Base-by-base conservation (phyloP, 305 asterid species). In the Salvia sclarea region DNA sequence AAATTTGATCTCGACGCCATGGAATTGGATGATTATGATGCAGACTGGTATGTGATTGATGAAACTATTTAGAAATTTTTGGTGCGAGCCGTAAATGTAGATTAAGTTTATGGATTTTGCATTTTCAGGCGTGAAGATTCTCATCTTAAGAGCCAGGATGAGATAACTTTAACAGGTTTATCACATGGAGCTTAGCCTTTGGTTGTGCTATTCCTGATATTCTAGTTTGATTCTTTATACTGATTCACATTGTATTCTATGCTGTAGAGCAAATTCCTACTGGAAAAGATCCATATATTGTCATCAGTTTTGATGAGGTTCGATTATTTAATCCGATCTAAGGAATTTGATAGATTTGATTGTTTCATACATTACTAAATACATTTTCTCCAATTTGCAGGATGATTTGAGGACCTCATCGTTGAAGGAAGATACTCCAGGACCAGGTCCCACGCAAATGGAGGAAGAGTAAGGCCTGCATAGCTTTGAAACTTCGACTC, bases 231-330 rank as follows among this genome's bases (percentile, higher is more conserved):
- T 66, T 11, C n/a, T 43, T 38, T 6, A 22, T 0, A 49, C 54
- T 20, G 6, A 55, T 54, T 33, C 45, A 35, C 22, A 40, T 17
- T 43, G 10, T 16, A 17, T 74, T 68, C 50, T 54, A 52, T 71
- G 37, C 63, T 71, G 65, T 88, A 94, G 99, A 94, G 61, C 95
- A 89, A 87, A 66, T 81, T 78, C 92, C 92, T 1, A 81, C 84
- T 14, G 97, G 83, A 25, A 74, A 68, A 48, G 92, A 92, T 83
- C 94, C 86, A 41, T 86, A 81, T 61, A 74, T 87, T 40, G 73
- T 75, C 45, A 78, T 88, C 76, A 56, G 52, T 20, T 33, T 83
- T 67, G 76, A 80, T 33, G 86, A 83, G 94, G 98, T 90, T 70
- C n/a, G 28, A 50, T 49, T 18, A 2, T 49, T 21, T 61, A 44